A percentile compares a stretch with the other conserved stretches of the same genome.
These are phyloP conservation scores for Calonectria hawksworthii DNA, from an alignment of 2,329 filamentous ascomycete species.

Conservation along the genomic window DNA sequence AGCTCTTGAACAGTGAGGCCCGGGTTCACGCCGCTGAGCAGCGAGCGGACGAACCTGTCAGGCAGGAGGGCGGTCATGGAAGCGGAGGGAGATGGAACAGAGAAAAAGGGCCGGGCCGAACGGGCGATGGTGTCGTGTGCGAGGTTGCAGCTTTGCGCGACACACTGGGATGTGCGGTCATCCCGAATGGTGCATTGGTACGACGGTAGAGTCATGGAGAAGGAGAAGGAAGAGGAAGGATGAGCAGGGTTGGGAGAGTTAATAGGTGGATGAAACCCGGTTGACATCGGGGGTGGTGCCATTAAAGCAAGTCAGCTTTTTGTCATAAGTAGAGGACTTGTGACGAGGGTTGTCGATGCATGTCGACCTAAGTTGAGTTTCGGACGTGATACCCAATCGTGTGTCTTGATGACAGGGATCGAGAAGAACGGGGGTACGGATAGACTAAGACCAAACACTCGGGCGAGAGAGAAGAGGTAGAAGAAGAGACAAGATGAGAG, in stretches of 20 bases:
- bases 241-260: constrained; percentile 19
- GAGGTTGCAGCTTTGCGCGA: constrained; percentile 45
- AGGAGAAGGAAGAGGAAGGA: constrained; percentile 13
- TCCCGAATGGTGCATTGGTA: constrained; percentile 48
- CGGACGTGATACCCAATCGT: constrained; percentile 18
- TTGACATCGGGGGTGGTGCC: constrained; percentile 11
- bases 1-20: constrained; percentile 43
- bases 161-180: constrained; percentile 43
- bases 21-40: constrained; percentile 43
- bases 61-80: constrained; percentile 42
- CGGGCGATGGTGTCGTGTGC: constrained; percentile 43
- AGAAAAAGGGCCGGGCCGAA: constrained; percentile 43
- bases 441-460: not conserved
- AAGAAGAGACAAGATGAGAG: constrained; percentile 17
- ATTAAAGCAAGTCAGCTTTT: constrained; percentile 20
- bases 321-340: constrained; percentile 9
- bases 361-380: constrained; percentile 22
- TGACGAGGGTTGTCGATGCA: constrained; percentile 29
- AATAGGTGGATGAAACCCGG: constrained; percentile 6
- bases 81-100: constrained; percentile 35
- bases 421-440: constrained; percentile 1
- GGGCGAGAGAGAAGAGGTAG: not conserved
- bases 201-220: constrained; percentile 44
- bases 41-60: constrained; percentile 43
- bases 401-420: not conserved